Evolutionary conservation across 768 basidiomycete genomes (phyloP).

Genomic region (Zangia roseola): DNA sequence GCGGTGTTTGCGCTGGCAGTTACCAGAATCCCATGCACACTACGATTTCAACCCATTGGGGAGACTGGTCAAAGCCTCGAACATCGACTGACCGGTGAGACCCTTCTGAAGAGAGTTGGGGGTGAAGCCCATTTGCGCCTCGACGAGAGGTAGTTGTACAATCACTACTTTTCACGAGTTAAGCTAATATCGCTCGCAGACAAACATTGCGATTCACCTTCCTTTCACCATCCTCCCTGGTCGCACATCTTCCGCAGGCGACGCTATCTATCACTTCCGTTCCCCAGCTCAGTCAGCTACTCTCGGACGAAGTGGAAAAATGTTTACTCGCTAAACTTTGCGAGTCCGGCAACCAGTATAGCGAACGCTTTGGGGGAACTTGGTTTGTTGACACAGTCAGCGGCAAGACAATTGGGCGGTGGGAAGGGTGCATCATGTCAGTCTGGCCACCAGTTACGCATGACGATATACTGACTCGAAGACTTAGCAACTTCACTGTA

Average conservation of each 20-base stretch:
- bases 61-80: constrained; percentile 64
- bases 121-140: constrained; percentile 76
- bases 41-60: constrained; percentile 63
- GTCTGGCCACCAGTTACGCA: constrained; percentile 28
- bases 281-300: constrained; percentile 70
- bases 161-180: neutral
- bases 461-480: constrained; percentile 5
- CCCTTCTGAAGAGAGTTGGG: constrained; percentile 45
- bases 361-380: constrained; percentile 50
- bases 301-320: constrained; percentile 74
- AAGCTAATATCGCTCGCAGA: constrained; percentile 35
- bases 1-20: constrained; percentile 46
- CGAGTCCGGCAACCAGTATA: constrained; percentile 57
- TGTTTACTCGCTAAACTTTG: constrained; percentile 70
- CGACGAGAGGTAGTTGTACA: constrained; percentile 52
- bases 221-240: constrained; percentile 69
- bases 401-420: constrained; percentile 63
- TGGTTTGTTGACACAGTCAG: constrained; percentile 80
- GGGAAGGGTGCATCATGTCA: constrained; percentile 78
- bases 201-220: constrained; percentile 77
- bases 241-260: constrained; percentile 79
- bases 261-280: constrained; percentile 72
- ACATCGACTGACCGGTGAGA: constrained; percentile 41
- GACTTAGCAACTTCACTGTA: constrained; percentile 56
- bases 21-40: constrained; percentile 54